These are phyloP conservation scores for Curvularia verruculosa DNA, from an alignment of 2,329 filamentous ascomycete species.

Conservation along the genomic window DNA sequence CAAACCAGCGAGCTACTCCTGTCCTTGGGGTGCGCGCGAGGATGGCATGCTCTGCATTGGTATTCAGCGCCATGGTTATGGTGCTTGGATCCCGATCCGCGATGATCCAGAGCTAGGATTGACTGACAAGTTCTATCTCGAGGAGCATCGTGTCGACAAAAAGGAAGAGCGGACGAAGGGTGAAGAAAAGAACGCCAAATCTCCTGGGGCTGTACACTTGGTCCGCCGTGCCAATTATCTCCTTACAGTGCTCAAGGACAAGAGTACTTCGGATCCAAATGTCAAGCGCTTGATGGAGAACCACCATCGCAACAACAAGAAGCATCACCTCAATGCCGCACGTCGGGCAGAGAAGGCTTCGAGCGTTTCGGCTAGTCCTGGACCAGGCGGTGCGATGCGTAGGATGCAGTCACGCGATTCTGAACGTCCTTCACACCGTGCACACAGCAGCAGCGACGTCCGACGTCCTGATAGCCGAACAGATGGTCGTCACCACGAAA, in stretches of 20 bases:
- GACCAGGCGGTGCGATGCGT: constrained; percentile 55
- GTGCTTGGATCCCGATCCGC: constrained; percentile 91
- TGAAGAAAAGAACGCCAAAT: constrained; percentile 76
- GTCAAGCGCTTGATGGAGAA: constrained; percentile 86
- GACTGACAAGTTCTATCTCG: constrained; percentile 89
- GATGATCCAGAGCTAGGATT: constrained; percentile 88
- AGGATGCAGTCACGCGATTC: constrained; percentile 45
- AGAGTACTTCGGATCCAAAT: constrained; percentile 72
- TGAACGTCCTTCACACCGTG: constrained; percentile 46
- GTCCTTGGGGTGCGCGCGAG: constrained; percentile 88
- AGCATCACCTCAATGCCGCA: constrained; percentile 63
- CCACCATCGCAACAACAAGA: constrained; percentile 94
- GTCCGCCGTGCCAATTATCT: constrained; percentile 95
- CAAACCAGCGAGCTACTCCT: constrained; percentile 89
- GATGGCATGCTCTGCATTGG: constrained; percentile 97
- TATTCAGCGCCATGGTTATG: constrained; percentile 91
- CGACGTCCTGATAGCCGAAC: constrained; percentile 42
- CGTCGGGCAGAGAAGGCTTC: constrained; percentile 63
- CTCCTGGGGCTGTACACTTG: constrained; percentile 94
- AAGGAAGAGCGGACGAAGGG: constrained; percentile 87
- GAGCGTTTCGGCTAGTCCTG: constrained; percentile 74
- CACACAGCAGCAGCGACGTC: constrained; percentile 46
- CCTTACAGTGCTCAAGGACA: constrained; percentile 90
- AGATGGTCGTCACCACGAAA: constrained; percentile 41
- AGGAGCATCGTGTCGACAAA: constrained; percentile 97